phyloP scores from a whole-genome alignment of 1,284 basidiomycete species.

The Melampsora occidentalis region DNA sequence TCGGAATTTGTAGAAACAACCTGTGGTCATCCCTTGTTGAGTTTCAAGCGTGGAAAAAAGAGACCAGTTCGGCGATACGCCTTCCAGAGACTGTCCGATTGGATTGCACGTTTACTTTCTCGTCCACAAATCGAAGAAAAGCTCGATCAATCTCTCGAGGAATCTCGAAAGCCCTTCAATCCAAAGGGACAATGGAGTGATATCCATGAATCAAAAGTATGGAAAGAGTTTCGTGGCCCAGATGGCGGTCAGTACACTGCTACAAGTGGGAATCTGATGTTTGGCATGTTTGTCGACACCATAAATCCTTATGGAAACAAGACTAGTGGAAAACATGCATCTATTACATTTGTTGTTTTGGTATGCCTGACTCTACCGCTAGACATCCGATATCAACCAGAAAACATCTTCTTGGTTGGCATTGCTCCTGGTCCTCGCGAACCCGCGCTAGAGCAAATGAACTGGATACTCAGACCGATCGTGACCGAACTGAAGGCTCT shows the following conservation, averaged over 20 bases:
- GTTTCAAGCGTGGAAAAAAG: neutral
- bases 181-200: constrained; percentile 13
- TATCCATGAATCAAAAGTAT: constrained; percentile 28
- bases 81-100: constrained; percentile 10
- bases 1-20: too few relatives aligned
- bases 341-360: constrained; percentile 19
- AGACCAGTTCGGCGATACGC: constrained; percentile 1
- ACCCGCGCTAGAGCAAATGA: constrained; percentile 47
- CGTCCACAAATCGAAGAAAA: too few relatives aligned
- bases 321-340: constrained; percentile 17
- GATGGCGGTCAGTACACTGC: constrained; percentile 1
- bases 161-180: constrained; percentile 5
- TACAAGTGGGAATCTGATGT: neutral
- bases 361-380: constrained; percentile 47
- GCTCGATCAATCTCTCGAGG: too few relatives aligned
- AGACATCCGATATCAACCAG: constrained; percentile 50
- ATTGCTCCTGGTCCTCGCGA: constrained; percentile 52
- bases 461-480: constrained; percentile 51
- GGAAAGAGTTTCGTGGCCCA: constrained; percentile 19
- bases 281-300: constrained; percentile 16
- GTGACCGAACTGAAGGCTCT: constrained; percentile 51
- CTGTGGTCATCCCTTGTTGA: too few relatives aligned
- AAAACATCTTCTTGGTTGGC: too few relatives aligned
- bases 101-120: constrained; percentile 10
- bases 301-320: constrained; percentile 25